Conservation (phyloP, 768 basidiomycete species). For the Filobasidium floriforme region DNA sequence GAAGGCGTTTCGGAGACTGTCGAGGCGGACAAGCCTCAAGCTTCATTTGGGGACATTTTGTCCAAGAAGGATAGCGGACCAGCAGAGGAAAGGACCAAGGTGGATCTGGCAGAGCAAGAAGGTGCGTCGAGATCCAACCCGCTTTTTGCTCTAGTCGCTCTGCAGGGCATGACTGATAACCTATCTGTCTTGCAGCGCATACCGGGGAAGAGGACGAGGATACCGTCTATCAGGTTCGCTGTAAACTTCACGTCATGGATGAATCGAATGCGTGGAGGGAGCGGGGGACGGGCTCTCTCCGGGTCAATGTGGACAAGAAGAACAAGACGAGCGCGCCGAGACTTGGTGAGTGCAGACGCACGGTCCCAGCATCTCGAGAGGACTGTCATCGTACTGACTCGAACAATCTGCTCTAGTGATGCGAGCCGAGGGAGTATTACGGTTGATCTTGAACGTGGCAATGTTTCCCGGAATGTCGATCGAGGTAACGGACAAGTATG, state of each 20-base stretch:
- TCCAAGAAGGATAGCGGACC: slow-evolving; percentile 26
- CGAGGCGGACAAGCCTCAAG: slow-evolving; percentile 17
- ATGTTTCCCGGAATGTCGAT: slow-evolving; percentile 43
- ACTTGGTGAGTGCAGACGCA: slow-evolving; percentile 36
- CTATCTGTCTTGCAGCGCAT: slow-evolving; percentile 28
- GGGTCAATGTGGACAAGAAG: slow-evolving; percentile 44
- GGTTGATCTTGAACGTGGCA: slow-evolving; percentile 45
- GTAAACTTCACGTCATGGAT: slow-evolving; percentile 45
- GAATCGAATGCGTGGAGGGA: slow-evolving; percentile 44
- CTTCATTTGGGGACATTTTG: slow-evolving; percentile 39
- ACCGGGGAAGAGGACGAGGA: slow-evolving; percentile 48
- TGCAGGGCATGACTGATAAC: not conserved
- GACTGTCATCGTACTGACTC: not conserved
- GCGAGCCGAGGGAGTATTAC: slow-evolving; percentile 47
- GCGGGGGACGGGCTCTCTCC: slow-evolving; percentile 44
- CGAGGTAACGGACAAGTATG: slow-evolving; percentile 40
- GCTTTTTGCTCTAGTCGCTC: not conserved
- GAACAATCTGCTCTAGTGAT: slow-evolving; percentile 40
- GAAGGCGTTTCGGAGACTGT: slow-evolving; percentile 12
- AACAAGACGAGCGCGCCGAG: slow-evolving; percentile 34
- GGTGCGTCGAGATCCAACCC: slow-evolving; percentile 29
- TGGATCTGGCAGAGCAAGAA: slow-evolving; percentile 44
- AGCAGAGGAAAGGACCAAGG: slow-evolving; percentile 32
- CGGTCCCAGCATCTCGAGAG: too few species aligned
- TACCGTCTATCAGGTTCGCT: slow-evolving; percentile 42